These are phyloP conservation scores for Jacaranda copaia DNA, from an alignment of 257 asterid species.

Conservation along the genomic window DNA sequence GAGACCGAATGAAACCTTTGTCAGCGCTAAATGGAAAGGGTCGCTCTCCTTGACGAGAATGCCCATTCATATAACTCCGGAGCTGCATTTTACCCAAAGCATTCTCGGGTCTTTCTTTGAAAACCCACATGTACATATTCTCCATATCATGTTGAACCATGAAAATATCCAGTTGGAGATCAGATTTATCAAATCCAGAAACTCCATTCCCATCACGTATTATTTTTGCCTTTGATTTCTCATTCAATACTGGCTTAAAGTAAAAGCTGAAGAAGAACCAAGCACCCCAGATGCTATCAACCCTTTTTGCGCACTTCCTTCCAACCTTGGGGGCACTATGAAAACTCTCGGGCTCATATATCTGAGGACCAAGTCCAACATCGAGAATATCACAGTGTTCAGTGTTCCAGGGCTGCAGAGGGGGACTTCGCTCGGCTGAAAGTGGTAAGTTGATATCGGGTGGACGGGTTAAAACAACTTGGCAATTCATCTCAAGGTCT, in stretches of 20 bases:
- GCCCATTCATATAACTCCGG: slow-evolving; percentile 94
- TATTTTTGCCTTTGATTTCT: slow-evolving; percentile 80
- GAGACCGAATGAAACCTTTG: slow-evolving; percentile 89
- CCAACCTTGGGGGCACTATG: slow-evolving; percentile 66
- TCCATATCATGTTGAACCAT: slow-evolving; percentile 99
- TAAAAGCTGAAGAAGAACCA: slow-evolving; percentile 97
- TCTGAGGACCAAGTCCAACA: slow-evolving; percentile 78
- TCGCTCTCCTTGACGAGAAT: slow-evolving; percentile 92
- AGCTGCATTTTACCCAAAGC: slow-evolving; percentile 98
- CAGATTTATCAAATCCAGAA: slow-evolving; percentile 84
- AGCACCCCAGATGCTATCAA: slow-evolving; percentile 96
- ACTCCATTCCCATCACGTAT: slow-evolving; percentile 77
- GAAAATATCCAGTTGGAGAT: slow-evolving; percentile 81
- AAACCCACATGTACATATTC: slow-evolving; percentile 98
- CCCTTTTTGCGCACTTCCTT: slow-evolving; percentile 76
- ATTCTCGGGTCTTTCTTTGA: slow-evolving; percentile 88
- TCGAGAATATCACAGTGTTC: slow-evolving; percentile 84
- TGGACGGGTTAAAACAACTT: slow-evolving; percentile 68
- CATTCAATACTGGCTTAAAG: slow-evolving; percentile 84
- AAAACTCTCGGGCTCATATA: slow-evolving; percentile 68
- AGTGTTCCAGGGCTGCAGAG: slow-evolving; percentile 72
- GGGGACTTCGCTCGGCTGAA: slow-evolving; percentile 79
- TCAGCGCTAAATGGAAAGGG: slow-evolving; percentile 91
- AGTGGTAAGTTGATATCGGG: slow-evolving; percentile 92
- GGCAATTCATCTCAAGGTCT: slow-evolving; percentile 83